These are phyloP conservation scores for Citrus sinensis DNA, from an alignment of 345 rosid species.

Conservation along the genomic window DNA sequence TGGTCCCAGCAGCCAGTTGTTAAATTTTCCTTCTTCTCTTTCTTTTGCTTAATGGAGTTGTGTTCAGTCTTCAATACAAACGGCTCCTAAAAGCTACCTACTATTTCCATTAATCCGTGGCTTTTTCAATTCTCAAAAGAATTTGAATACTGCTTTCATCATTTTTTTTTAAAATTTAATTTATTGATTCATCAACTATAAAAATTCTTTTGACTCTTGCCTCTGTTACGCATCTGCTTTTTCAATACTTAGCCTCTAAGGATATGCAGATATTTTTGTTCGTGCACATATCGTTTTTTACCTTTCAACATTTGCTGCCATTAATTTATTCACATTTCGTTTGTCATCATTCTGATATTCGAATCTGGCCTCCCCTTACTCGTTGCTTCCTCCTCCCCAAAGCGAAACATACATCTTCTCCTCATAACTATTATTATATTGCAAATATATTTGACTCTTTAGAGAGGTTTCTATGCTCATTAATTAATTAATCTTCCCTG, in stretches of 20 bases:
- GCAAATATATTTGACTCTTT: not conserved
- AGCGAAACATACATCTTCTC: not conserved
- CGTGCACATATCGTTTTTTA: too few species aligned
- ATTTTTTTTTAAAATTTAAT: not conserved
- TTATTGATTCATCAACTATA: not conserved
- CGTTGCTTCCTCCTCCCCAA: not conserved
- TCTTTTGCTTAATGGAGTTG: slow-evolving; percentile 5
- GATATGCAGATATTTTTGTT: not conserved
- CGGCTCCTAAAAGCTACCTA: not conserved
- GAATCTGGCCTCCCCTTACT: not conserved
- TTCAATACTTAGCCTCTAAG: slow-evolving; percentile 15
- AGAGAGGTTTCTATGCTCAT: not conserved
- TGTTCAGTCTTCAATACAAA: not conserved
- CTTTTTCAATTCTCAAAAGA: not conserved
- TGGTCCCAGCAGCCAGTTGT: not conserved
- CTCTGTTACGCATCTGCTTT: not conserved
- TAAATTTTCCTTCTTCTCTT: not conserved
- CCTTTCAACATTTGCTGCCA: not conserved
- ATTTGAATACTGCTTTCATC: not conserved
- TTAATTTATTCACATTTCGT: not conserved
- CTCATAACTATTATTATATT: not conserved
- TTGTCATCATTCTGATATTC: not conserved
- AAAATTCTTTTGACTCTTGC: not conserved
- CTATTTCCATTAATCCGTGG: not conserved
- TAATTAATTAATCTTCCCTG: not conserved